Conservation (phyloP, 352 stramenopile species). For the Phytophthora hybrid region DNA sequence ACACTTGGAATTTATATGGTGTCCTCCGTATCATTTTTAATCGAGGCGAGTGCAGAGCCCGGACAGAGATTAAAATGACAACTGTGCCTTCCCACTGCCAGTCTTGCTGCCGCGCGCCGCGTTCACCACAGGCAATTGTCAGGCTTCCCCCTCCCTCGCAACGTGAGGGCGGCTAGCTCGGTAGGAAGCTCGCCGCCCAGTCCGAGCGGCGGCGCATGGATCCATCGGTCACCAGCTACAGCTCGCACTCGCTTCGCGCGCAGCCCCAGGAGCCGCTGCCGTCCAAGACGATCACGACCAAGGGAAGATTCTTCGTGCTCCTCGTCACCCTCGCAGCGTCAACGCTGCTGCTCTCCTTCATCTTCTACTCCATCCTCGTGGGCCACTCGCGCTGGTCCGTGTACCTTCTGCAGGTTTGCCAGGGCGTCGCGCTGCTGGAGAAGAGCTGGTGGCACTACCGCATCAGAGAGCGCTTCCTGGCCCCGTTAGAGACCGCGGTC, state of each 20-base stretch:
- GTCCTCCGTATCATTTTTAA: slow-evolving; percentile 24
- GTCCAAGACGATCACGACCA: slow-evolving; percentile 29
- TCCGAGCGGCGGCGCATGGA: slow-evolving; percentile 32
- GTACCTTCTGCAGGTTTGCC: slow-evolving; percentile 51
- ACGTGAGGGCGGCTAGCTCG: slow-evolving; percentile 22
- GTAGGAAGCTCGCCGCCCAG: slow-evolving; percentile 37
- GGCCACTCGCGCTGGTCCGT: slow-evolving; percentile 38
- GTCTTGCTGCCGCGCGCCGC: slow-evolving; percentile 6
- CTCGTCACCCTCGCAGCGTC: slow-evolving; percentile 21
- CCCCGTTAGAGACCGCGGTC: slow-evolving; percentile 36
- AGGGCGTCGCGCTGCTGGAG: slow-evolving; percentile 54
- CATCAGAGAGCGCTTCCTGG: slow-evolving; percentile 64
- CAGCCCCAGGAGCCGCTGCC: slow-evolving; percentile 3
- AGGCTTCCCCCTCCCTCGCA: slow-evolving; percentile 6
- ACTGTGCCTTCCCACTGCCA: slow-evolving; percentile 2
- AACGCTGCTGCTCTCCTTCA: slow-evolving; percentile 34
- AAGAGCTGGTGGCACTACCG: slow-evolving; percentile 73
- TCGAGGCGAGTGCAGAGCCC: slow-evolving; percentile 14
- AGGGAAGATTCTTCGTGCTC: slow-evolving; percentile 27
- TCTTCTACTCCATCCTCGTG: slow-evolving; percentile 53
- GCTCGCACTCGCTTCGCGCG: slow-evolving; percentile 16
- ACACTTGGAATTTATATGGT: slow-evolving; percentile 9
- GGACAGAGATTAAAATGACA: slow-evolving; percentile 31
- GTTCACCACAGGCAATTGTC: slow-evolving; percentile 6
- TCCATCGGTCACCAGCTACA: slow-evolving; percentile 19